Base-by-base conservation (phyloP, 306 rosid genomes). In the Bauhinia variegata region DNA sequence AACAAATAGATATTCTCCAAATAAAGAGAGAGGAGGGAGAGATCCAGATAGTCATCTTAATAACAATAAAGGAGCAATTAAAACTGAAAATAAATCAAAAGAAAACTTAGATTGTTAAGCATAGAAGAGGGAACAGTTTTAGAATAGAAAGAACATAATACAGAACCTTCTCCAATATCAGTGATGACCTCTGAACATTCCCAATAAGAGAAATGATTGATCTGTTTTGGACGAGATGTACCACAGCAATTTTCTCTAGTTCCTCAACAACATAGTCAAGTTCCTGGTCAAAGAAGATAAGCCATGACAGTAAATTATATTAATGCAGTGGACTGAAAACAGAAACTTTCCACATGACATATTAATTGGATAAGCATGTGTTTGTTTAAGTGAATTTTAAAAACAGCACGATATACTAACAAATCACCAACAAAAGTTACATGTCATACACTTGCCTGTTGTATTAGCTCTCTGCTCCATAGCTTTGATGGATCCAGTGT, bases 171-270 rank as follows among this genome's bases (percentile, higher is more conserved):
- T 89, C 98, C 74, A 92, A 80, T 80, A 92, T 89, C 51, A 85
- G 86, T 17, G 98, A 89, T 15, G 98, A 92, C 77, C 68, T 87
- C 84, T 89, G 96, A 68, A 87, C 96, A 70, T 92, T 89, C 78
- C 98, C 98, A 43, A 92, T 92, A 67, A 92, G 98, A 69, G 98
- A 92, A 48, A 92, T 92, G 53, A 92, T 92, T 48, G 98, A 92
- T 78, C 95, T 76, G 63, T 72, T 89, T 76, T 92, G 96, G 55
- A 92, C 91, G 70, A 92, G 98, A 69, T 92, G 83, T 37, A 92
- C 96, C 44, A 87, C 87, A 38, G 98, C 92, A 79, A 92, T 89
- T 76, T 92, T 92, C 87, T 89, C 93, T 55, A 92, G 86, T 62
- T 92, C 96, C 78, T 87, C 96, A 66, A 87, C 95, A 38, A 92